Evolutionary conservation across 1,284 basidiomycete genomes (phyloP).

Genomic region (Leccinum subrobustum): DNA sequence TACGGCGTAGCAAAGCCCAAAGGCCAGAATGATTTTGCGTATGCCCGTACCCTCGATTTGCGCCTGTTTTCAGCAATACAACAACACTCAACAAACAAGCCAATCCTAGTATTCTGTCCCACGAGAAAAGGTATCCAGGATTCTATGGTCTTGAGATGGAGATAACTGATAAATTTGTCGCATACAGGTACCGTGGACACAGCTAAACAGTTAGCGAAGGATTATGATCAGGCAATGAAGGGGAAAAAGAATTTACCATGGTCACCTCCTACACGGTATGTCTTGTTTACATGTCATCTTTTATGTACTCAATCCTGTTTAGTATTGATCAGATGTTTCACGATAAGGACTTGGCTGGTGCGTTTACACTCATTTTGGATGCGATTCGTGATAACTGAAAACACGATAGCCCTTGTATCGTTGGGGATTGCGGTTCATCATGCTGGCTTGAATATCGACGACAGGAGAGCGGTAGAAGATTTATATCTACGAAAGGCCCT

Average conservation of each 20-base stretch:
- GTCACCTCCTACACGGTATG: slow-evolving; percentile 52
- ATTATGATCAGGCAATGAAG: slow-evolving; percentile 58
- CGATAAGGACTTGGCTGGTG: slow-evolving; percentile 39
- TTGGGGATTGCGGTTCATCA: slow-evolving; percentile 85
- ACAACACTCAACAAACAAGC: slow-evolving; percentile 70
- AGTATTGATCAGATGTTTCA: neutral
- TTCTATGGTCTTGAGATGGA: neutral
- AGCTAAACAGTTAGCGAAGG: slow-evolving; percentile 73
- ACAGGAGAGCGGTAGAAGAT: slow-evolving; percentile 70
- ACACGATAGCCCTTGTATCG: slow-evolving; percentile 49
- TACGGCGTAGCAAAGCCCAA: slow-evolving; percentile 59
- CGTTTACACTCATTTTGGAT: slow-evolving; percentile 12
- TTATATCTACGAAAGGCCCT: slow-evolving; percentile 66
- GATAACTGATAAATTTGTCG: neutral
- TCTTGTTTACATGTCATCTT: neutral
- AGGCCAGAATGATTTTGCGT: slow-evolving; percentile 78
- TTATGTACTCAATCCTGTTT: slow-evolving; percentile 6
- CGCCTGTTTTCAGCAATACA: slow-evolving; percentile 73
- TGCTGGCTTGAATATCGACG: slow-evolving; percentile 75
- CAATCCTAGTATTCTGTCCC: slow-evolving; percentile 82
- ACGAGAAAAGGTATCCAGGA: slow-evolving; percentile 71
- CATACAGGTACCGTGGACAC: slow-evolving; percentile 57
- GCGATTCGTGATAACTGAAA: neutral
- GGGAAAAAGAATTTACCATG: slow-evolving; percentile 61
- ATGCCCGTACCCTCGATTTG: slow-evolving; percentile 70